Evolutionary conservation across 179 eudicot species (phyloP).

Genomic region (Dionaea muscipula): DNA sequence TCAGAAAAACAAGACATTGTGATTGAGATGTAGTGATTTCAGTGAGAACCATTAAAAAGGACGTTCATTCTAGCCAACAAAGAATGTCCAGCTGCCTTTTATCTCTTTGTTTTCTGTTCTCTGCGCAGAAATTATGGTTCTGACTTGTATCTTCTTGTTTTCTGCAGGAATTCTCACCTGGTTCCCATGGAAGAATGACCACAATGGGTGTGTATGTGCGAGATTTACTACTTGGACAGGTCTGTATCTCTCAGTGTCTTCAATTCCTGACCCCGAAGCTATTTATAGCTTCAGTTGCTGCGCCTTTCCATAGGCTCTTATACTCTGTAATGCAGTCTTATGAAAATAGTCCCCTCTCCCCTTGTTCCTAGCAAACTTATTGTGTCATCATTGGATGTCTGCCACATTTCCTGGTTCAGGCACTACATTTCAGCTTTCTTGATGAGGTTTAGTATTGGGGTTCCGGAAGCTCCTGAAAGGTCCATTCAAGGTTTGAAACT

Average conservation of each 20-base stretch:
- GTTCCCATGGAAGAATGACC: slow-evolving; percentile 75
- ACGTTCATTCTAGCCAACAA: too few species aligned
- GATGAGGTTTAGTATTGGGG: background rate
- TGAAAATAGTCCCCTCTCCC: background rate
- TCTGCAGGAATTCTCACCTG: slow-evolving; percentile 88
- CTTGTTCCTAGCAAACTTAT: background rate
- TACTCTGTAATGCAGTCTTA: background rate
- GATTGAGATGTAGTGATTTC: too few species aligned
- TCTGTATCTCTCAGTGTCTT: slow-evolving; percentile 17
- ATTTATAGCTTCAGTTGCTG: background rate
- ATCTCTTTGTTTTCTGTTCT: too few species aligned
- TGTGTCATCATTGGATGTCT: background rate
- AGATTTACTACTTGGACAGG: slow-evolving; percentile 99
- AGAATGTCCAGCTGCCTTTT: too few species aligned
- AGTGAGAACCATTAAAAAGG: too few species aligned
- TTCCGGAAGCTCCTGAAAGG: slow-evolving; percentile 4
- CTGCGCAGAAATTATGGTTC: too few species aligned
- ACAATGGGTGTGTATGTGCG: slow-evolving; percentile 97
- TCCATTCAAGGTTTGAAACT: background rate
- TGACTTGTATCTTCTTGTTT: too few species aligned
- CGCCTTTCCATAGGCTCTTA: background rate
- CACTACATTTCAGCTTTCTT: background rate
- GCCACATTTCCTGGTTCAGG: background rate
- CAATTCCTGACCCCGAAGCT: background rate
- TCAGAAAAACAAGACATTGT: too few species aligned